phyloP scores from a whole-genome alignment of 2,329 filamentous ascomycete species.

The Xylaria arbuscula region DNA sequence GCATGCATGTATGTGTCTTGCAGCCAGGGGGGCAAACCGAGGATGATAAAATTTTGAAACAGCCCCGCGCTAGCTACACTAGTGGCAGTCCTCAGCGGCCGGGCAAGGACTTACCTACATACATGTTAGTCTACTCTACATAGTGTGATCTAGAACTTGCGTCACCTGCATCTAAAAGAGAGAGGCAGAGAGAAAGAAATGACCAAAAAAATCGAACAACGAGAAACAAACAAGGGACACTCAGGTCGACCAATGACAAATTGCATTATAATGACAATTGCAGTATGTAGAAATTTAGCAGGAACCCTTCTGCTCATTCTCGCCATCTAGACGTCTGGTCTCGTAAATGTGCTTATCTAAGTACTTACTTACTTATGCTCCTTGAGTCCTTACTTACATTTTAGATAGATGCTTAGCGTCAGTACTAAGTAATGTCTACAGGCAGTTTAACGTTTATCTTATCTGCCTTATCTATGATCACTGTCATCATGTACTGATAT shows the following conservation, averaged over 20 bases:
- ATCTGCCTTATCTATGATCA: not conserved
- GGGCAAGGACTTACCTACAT: constrained; percentile 10
- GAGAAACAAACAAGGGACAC: not conserved
- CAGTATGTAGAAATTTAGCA: not conserved
- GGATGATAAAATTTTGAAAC: constrained; percentile 32
- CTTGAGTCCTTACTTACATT: not conserved
- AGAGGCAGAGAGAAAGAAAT: not conserved
- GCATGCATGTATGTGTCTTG: constrained; percentile 9
- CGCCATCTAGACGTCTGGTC: not conserved
- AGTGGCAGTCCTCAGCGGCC: not conserved
- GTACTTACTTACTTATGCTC: not conserved
- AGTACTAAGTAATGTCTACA: no score
- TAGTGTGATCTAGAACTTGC: constrained; percentile 19
- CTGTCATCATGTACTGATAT: not conserved
- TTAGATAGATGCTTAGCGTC: no score
- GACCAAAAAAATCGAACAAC: not conserved
- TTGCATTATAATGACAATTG: not conserved
- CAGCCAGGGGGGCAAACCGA: constrained; percentile 19
- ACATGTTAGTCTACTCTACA: not conserved
- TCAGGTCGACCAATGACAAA: not conserved
- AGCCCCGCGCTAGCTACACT: constrained; percentile 27
- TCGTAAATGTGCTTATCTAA: not conserved
- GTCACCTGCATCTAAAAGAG: not conserved
- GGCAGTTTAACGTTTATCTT: not conserved
- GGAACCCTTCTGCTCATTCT: not conserved